Conservation (phyloP, 1,284 basidiomycete species). For the Rhodotorula sp. region DNA sequence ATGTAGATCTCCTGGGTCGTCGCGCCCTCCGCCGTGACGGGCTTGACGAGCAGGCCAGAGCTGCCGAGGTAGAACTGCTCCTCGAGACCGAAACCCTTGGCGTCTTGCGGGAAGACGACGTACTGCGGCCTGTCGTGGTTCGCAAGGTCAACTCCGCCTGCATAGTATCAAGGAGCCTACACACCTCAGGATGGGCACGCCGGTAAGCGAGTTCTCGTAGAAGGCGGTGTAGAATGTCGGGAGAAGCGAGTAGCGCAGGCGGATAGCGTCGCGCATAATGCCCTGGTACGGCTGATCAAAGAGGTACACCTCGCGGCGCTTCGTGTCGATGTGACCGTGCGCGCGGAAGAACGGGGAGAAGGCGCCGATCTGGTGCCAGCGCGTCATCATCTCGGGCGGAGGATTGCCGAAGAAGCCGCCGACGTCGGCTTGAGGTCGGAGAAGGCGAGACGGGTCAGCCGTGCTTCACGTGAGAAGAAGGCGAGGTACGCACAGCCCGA, state of each 20-base stretch:
- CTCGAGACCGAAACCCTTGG: constrained; percentile 80
- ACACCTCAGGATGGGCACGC: constrained; percentile 76
- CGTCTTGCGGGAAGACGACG: constrained; percentile 85
- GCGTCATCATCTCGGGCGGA: constrained; percentile 85
- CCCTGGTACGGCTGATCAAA: constrained; percentile 84
- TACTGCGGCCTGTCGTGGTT: constrained; percentile 75
- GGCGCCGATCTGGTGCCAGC: constrained; percentile 95
- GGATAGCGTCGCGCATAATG: constrained; percentile 75
- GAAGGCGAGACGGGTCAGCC: neutral
- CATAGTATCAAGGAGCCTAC: constrained; percentile 30
- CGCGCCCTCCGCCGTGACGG: constrained; percentile 75
- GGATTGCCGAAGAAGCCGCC: constrained; percentile 99
- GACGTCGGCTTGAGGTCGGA: constrained; percentile 74
- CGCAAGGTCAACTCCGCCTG: neutral
- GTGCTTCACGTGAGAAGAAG: neutral
- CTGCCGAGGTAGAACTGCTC: constrained; percentile 92
- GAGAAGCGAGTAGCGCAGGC: constrained; percentile 82
- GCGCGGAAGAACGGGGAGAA: constrained; percentile 98
- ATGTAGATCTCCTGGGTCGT: constrained; percentile 78
- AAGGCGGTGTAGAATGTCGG: constrained; percentile 98
- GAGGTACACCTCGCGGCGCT: constrained; percentile 93
- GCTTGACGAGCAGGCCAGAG: constrained; percentile 88
- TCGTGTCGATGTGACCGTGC: constrained; percentile 97
- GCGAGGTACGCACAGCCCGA: constrained; percentile 68
- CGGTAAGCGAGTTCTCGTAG: constrained; percentile 76